Percentiles rank a stretch among this genome's conserved stretches.
phyloP scores from a whole-genome alignment of 2,329 filamentous ascomycete species.

The Pseudogymnoascus sp. region DNA sequence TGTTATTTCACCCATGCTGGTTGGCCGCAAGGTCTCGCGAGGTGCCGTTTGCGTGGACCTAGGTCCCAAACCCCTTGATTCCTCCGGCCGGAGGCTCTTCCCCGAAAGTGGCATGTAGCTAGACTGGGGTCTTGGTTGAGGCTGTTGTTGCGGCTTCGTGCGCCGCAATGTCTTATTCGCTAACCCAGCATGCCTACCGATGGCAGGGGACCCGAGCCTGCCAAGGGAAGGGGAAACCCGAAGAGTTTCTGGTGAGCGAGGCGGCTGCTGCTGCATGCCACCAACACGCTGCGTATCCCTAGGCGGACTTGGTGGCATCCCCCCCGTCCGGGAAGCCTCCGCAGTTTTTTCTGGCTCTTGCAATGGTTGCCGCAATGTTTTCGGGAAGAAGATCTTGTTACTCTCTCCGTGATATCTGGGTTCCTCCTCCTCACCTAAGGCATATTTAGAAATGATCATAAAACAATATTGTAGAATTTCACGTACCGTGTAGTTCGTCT shows the following conservation, averaged over 20 bases:
- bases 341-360: neutral
- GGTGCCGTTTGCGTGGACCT: neutral
- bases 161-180: slow-evolving; percentile 4
- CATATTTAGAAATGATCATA: neutral
- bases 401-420: neutral
- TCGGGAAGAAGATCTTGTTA: neutral
- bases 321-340: neutral
- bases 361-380: neutral
- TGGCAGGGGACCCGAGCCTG: neutral
- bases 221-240: neutral
- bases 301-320: neutral
- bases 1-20: neutral
- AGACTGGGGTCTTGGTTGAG: neutral
- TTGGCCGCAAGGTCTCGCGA: slow-evolving; percentile 10
- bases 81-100: neutral
- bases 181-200: neutral
- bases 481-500: neutral
- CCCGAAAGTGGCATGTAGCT: neutral
- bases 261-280: neutral
- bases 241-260: neutral
- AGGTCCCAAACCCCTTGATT: neutral
- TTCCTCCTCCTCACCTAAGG: neutral
- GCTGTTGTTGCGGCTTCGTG: neutral
- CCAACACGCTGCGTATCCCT: neutral
- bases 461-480: neutral